A percentile compares a stretch with the other conserved stretches of the same genome.
Conservation (phyloP, 305 asterid genomes). For the Fraxinus albicans region DNA sequence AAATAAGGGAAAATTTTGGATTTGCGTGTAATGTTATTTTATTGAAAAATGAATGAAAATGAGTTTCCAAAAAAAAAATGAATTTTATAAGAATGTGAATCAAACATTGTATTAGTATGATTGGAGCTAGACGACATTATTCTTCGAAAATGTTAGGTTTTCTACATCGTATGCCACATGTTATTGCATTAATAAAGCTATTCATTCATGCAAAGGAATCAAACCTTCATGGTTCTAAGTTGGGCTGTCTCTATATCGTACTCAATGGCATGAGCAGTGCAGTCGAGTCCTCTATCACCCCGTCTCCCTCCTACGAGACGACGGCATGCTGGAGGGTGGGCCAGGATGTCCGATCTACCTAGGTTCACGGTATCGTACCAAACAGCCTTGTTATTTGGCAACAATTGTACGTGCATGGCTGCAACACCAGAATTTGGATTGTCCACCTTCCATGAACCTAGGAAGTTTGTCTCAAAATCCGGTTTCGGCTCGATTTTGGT, state of each 20-base stretch:
- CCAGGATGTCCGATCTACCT: slow-evolving; percentile 57
- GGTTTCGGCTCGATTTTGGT: neutral
- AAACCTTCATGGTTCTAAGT: slow-evolving; percentile 60
- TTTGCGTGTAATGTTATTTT: too few species aligned
- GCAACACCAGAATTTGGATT: slow-evolving; percentile 60
- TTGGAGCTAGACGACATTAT: neutral
- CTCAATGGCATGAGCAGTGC: slow-evolving; percentile 73
- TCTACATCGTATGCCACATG: neutral
- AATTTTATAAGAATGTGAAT: too few species aligned
- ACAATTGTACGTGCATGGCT: slow-evolving; percentile 79
- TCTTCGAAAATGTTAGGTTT: too few species aligned
- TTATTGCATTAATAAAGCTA: neutral
- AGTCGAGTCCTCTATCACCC: slow-evolving; percentile 41
- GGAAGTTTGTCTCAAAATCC: slow-evolving; percentile 18
- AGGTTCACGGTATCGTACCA: slow-evolving; percentile 79
- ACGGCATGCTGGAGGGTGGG: slow-evolving; percentile 44
- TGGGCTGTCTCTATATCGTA: slow-evolving; percentile 56
- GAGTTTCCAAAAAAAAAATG: too few species aligned
- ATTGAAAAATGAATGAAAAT: too few species aligned
- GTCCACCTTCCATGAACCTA: slow-evolving; percentile 58
- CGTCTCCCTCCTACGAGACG: slow-evolving; percentile 38
- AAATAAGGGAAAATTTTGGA: too few species aligned
- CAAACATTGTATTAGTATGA: neutral
- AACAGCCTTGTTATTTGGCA: slow-evolving; percentile 68
- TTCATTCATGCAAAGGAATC: neutral